A percentile compares a stretch with the other conserved stretches of the same genome.
Conservation (phyloP, 495 filamentous ascomycete species). For the Podospora pseudopauciseta region DNA sequence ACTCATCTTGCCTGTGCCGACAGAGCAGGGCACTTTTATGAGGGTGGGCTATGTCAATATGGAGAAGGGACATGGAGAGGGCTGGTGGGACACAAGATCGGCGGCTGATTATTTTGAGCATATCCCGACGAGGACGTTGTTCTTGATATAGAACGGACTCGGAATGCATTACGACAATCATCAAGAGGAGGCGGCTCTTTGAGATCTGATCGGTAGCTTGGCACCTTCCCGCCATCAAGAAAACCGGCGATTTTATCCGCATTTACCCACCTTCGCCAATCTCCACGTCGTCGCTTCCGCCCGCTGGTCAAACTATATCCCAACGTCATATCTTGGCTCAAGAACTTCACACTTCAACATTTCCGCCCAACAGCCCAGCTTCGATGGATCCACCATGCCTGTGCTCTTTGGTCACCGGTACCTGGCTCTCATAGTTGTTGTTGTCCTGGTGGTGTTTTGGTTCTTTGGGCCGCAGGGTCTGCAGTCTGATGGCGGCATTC, state of each 20-base stretch:
- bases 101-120: not conserved
- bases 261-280: slow-evolving; percentile 12
- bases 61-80: not conserved
- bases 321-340: not conserved
- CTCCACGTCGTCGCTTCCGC: slow-evolving; percentile 9
- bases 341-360: not conserved
- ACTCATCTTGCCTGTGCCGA: not conserved
- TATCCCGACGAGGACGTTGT: not conserved
- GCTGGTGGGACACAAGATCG: not conserved
- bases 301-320: not conserved
- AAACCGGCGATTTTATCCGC: slow-evolving; percentile 10
- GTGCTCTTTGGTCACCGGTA: slow-evolving; percentile 22
- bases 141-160: not conserved
- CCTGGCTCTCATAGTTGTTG: slow-evolving; percentile 8
- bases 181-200: too few species aligned
- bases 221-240: not conserved
- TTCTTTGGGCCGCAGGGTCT: not conserved
- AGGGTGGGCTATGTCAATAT: not conserved
- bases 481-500: not conserved
- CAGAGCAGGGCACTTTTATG: not conserved
- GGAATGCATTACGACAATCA: too few species aligned
- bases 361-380: not conserved
- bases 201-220: not conserved
- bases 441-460: not conserved
- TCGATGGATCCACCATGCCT: slow-evolving; percentile 15